Base-by-base conservation (phyloP, 2,329 filamentous ascomycete genomes). In the Colletotrichum gigasporum region DNA sequence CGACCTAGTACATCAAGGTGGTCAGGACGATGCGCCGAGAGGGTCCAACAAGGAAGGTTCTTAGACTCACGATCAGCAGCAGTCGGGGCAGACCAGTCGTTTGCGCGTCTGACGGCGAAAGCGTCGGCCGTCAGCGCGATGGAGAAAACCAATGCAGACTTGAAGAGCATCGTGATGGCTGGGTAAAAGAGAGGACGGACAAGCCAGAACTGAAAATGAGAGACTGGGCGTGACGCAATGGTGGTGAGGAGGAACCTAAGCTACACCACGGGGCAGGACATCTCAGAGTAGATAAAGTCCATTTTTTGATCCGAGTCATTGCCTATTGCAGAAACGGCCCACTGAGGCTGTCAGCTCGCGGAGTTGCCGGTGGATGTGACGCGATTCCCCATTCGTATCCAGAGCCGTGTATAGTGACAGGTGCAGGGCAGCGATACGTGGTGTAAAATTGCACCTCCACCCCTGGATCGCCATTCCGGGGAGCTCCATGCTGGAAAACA, bases 51-150 rank as follows among this genome's bases (percentile, higher is more conserved):
- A 20, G 14, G 14, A 24, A 2, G 18, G 24, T 16, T 24, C 22
- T 16, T 30, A 5, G 5, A 16, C 45, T 57, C 47, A 65, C 63
- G 63, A 24, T 65, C 63, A 20, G 18, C 47, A 9, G 59, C 24
- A n/a, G 44, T 63, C 3, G 63, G 63, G 3, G 63, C 58, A n/a
- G 39, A 26, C 63, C 63, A 65, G 6, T 56, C 63, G 20, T 65
- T 62, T 3, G 37, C 39, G 8, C 51, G 42, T 16, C 52, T 28
- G 12, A 51, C 32, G 5, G 58, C 63, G 32, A 65, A 56, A 14
- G 63, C 58, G 2, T 62, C 51, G 14, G 47, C 59, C 11, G 63
- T 28, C n/a, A 65, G 32, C 18, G 51, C 63, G 18, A 35, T 30
- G 7, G 39, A 39, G 22, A 65, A 26, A 16, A 39, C 14, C 11